Percentiles rank a stretch among this genome's conserved stretches.
Evolutionary conservation across 768 basidiomycete species (phyloP).

Genomic region (Mycena sanguinolenta): DNA sequence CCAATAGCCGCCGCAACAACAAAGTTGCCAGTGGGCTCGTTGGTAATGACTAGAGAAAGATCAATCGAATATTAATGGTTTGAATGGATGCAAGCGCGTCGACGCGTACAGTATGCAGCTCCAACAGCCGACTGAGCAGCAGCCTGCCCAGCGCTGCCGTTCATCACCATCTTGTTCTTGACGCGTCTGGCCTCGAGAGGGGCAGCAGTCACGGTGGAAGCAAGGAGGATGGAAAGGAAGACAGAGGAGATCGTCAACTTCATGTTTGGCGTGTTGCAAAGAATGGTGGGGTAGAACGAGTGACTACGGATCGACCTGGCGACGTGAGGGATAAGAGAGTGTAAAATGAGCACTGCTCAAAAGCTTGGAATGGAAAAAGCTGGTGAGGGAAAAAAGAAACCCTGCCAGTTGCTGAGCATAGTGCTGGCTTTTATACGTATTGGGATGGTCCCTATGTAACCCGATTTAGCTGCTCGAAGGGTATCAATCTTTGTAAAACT

Average conservation of each 20-base stretch:
- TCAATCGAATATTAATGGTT: not conserved
- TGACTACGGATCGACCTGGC: slow-evolving; percentile 37
- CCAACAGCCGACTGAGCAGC: slow-evolving; percentile 40
- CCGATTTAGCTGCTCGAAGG: not conserved
- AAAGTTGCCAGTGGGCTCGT: slow-evolving; percentile 60
- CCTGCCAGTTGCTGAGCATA: slow-evolving; percentile 4
- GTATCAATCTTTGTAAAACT: not conserved
- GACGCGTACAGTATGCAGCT: slow-evolving; percentile 44
- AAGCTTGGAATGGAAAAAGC: slow-evolving; percentile 21
- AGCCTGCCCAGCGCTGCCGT: not conserved
- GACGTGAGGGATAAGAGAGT: slow-evolving; percentile 32
- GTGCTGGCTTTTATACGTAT: slow-evolving; percentile 24
- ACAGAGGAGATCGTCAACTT: slow-evolving; percentile 39
- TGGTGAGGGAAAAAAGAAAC: slow-evolving; percentile 31
- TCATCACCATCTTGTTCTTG: slow-evolving; percentile 35
- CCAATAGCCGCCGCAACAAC: slow-evolving; percentile 58
- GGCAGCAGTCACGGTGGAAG: slow-evolving; percentile 31
- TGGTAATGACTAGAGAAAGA: slow-evolving; percentile 58
- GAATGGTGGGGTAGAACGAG: slow-evolving; percentile 30
- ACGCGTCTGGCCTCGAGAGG: slow-evolving; percentile 21
- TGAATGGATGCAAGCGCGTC: not conserved
- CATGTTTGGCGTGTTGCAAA: slow-evolving; percentile 31
- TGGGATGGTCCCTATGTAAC: not conserved
- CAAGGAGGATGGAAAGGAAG: slow-evolving; percentile 36
- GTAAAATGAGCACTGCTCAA: slow-evolving; percentile 38